Percentiles rank a stretch among this genome's conserved stretches.
These are phyloP conservation scores for Anethum foeniculum DNA, from an alignment of 140 eudicot genomes.

Conservation along the genomic window DNA sequence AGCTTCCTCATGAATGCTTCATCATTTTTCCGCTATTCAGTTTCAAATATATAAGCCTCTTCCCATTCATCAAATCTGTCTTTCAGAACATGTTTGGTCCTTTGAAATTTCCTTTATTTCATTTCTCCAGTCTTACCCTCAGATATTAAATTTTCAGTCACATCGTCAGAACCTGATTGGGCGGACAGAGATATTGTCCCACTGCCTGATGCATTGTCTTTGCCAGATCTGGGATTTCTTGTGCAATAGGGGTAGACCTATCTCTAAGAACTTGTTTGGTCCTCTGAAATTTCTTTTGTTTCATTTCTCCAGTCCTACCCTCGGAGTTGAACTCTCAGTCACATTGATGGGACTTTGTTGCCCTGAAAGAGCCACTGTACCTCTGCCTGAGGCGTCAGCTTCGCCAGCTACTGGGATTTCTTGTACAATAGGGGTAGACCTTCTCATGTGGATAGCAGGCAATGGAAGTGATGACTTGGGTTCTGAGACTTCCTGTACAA, in stretches of 20 bases:
- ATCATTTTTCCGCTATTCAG: conserved; percentile 52
- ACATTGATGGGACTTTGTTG: conserved; percentile 17
- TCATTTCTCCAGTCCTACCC: conserved; percentile 25
- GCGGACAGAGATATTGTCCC: conserved; percentile 16
- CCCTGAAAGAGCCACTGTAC: conserved; percentile 16
- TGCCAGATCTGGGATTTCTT: conserved; percentile 28
- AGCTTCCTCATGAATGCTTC: conserved; percentile 89
- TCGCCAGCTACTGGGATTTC: conserved; percentile 25
- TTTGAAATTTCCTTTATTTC: conserved; percentile 45
- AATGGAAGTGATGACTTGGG: conserved; percentile 20
- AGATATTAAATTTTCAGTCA: conserved; percentile 21
- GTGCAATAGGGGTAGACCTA: conserved; percentile 30
- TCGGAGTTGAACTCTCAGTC: conserved; percentile 23
- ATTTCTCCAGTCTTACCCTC: conserved; percentile 28
- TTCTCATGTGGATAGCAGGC: conserved; percentile 50
- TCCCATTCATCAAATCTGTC: conserved; percentile 86
- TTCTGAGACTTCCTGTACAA: not conserved
- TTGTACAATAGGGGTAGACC: conserved; percentile 49
- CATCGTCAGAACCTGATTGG: conserved; percentile 17
- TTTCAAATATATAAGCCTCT: conserved; percentile 54
- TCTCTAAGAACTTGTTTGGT: conserved; percentile 47
- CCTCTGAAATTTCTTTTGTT: conserved; percentile 41
- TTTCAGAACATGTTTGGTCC: conserved; percentile 47
- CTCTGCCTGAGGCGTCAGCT: conserved; percentile 31
- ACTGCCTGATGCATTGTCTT: conserved; percentile 30